phyloP scores from a whole-genome alignment of 768 basidiomycete genomes.

The Tylopilus sp. region DNA sequence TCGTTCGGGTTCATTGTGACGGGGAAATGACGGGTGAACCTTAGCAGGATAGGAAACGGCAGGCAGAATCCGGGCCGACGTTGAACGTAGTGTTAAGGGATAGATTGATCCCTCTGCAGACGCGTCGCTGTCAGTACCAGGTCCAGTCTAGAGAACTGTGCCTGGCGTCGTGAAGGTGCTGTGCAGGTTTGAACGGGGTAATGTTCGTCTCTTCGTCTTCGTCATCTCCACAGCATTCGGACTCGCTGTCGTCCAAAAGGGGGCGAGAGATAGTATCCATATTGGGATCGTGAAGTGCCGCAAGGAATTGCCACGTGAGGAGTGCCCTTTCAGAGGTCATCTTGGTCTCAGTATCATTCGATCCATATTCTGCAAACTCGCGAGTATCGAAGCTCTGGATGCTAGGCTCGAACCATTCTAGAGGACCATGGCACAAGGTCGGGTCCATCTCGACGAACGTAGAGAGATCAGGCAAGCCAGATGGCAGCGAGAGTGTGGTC shows the following conservation, averaged over 20 bases:
- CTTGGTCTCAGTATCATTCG: neutral
- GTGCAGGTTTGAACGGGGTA: neutral
- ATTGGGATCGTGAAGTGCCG: slow-evolving; percentile 12
- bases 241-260: slow-evolving; percentile 7
- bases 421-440: neutral
- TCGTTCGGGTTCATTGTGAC: neutral
- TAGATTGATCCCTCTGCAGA: slow-evolving; percentile 4
- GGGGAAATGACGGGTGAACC: neutral
- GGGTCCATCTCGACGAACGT: neutral
- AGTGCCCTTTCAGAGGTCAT: neutral
- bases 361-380: neutral
- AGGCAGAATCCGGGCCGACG: neutral
- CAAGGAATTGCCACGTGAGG: slow-evolving; percentile 13
- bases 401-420: neutral
- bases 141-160: neutral
- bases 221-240: neutral
- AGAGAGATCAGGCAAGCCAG: neutral
- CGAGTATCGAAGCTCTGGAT: no score
- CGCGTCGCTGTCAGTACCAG: neutral
- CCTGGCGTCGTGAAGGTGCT: neutral
- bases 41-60: neutral
- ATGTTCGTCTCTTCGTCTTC: neutral
- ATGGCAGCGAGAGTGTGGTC: neutral
- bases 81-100: slow-evolving; percentile 5
- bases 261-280: slow-evolving; percentile 4